phyloP scores from a whole-genome alignment of 2,329 filamentous ascomycete genomes.

The Magnaporthales sp. region DNA sequence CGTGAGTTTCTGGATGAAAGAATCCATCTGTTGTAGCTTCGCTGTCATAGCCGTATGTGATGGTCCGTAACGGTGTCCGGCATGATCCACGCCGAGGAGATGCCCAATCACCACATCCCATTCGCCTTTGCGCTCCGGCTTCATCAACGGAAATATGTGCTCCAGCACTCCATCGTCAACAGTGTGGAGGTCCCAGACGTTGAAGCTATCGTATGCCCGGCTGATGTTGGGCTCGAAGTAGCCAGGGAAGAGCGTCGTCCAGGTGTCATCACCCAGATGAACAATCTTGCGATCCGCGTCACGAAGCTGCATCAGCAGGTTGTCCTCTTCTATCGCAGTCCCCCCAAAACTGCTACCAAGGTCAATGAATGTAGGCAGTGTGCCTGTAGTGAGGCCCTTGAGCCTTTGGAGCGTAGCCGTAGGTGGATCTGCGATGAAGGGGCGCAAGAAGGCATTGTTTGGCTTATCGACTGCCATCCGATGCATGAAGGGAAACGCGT shows the following conservation, averaged over 20 bases:
- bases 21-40: conserved; percentile 88
- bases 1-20: conserved; percentile 64
- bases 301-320: conserved; percentile 59
- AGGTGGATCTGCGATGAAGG: conserved; percentile 95
- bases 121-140: conserved; percentile 50
- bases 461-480: conserved; percentile 69
- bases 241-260: conserved; percentile 87
- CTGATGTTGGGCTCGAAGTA: conserved; percentile 86
- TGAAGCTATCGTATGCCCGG: conserved; percentile 89
- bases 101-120: conserved; percentile 98
- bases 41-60: conserved; percentile 85
- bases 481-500: conserved; percentile 80
- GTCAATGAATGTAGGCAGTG: conserved; percentile 89
- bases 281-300: conserved; percentile 66
- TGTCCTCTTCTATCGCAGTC: conserved; percentile 89
- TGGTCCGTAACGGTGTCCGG: conserved; percentile 90
- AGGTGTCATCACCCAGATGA: conserved; percentile 96
- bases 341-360: conserved; percentile 92
- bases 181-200: conserved; percentile 95
- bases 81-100: conserved; percentile 91
- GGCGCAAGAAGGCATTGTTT: conserved; percentile 77
- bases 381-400: conserved; percentile 92
- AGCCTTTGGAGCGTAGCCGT: conserved; percentile 87
- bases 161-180: conserved; percentile 92
- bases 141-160: conserved; percentile 78